A percentile compares a stretch with the other conserved stretches of the same genome.
phyloP scores from a whole-genome alignment of 2,329 filamentous ascomycete species.

The Stemphylium lycopersici region DNA sequence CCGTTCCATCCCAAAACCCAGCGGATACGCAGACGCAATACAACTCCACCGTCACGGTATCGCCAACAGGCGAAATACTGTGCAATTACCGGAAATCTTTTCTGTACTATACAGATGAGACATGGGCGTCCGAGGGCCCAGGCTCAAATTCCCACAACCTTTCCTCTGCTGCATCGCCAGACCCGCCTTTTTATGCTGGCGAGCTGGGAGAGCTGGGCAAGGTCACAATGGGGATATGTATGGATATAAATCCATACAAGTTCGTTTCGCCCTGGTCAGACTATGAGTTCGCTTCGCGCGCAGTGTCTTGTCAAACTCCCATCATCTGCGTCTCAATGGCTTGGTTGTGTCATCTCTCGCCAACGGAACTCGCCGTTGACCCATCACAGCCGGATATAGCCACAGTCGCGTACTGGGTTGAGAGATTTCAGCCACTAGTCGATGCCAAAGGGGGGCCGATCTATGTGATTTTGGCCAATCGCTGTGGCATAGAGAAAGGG shows the following conservation, averaged over 20 bases:
- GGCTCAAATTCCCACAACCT: constrained; percentile 29
- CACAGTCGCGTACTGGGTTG: constrained; percentile 77
- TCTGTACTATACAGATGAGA: constrained; percentile 71
- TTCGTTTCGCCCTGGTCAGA: constrained; percentile 64
- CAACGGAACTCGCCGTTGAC: constrained; percentile 58
- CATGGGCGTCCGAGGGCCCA: constrained; percentile 63
- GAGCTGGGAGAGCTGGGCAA: constrained; percentile 44
- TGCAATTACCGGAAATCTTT: constrained; percentile 69
- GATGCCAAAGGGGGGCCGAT: constrained; percentile 57
- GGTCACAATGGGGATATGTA: constrained; percentile 57
- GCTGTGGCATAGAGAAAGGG: constrained; percentile 69
- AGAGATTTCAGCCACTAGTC: constrained; percentile 68
- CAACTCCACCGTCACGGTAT: constrained; percentile 65
- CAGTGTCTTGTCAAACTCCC: constrained; percentile 62
- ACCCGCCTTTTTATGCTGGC: constrained; percentile 46
- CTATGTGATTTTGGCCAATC: constrained; percentile 73
- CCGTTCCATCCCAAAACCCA: constrained; percentile 30
- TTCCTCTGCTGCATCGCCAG: constrained; percentile 23
- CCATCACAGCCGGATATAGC: constrained; percentile 68
- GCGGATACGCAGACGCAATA: constrained; percentile 51
- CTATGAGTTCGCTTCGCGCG: constrained; percentile 65
- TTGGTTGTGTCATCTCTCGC: constrained; percentile 67
- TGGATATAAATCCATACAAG: constrained; percentile 68
- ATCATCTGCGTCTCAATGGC: constrained; percentile 78
- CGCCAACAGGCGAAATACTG: constrained; percentile 60